Conservation (phyloP, 768 basidiomycete species). For the Hericium erinaceus region DNA sequence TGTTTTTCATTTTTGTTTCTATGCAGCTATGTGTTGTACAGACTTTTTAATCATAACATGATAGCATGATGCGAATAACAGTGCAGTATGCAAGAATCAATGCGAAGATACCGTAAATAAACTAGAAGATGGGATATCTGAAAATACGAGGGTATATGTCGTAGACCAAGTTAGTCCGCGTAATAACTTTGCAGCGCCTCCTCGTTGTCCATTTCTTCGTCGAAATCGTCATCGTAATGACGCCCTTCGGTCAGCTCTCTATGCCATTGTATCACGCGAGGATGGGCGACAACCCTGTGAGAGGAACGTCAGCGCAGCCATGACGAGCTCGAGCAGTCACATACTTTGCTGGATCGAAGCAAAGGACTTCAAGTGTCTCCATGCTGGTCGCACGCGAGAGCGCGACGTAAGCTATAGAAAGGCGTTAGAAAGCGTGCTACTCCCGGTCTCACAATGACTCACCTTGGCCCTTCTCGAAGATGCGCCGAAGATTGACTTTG, state of each 20-base stretch:
- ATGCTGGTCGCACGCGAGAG: conserved; percentile 67
- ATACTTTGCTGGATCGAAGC: conserved; percentile 53
- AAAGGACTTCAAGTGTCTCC: conserved; percentile 52
- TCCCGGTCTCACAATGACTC: neutral
- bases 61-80: no score
- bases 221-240: neutral
- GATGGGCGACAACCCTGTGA: conserved; percentile 53
- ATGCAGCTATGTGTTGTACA: no score
- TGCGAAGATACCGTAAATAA: no score
- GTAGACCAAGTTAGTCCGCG: neutral
- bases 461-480: conserved; percentile 82
- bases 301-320: neutral
- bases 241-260: neutral
- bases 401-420: conserved; percentile 50
- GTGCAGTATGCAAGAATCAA: no score
- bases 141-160: neutral
- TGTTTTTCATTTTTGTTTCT: neutral
- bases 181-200: neutral
- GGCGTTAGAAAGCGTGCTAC: neutral
- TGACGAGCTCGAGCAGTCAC: conserved; percentile 12
- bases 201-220: neutral
- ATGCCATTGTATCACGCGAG: conserved; percentile 50
- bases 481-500: conserved; percentile 63
- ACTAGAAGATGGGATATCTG: no score
- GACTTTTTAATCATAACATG: no score